Evolutionary conservation across 441 rosid genomes (phyloP).

Genomic region (Populus hybrid): DNA sequence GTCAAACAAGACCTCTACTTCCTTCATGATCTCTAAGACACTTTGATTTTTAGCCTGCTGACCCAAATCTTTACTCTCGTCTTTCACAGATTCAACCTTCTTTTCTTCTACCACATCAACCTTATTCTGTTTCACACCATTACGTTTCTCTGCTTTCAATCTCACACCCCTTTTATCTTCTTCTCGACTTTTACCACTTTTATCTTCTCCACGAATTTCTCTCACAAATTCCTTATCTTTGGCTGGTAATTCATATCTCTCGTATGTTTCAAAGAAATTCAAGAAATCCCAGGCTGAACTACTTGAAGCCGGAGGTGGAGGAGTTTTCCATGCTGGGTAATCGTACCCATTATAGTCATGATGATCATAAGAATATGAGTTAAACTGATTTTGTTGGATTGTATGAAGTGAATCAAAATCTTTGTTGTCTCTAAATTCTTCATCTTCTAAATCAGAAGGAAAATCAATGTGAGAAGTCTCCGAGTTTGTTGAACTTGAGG

Average conservation of each 20-base stretch:
- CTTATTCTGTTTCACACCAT: conserved; percentile 17
- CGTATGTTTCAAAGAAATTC: conserved; percentile 50
- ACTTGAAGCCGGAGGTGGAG: conserved; percentile 74
- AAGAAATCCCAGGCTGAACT: conserved; percentile 75
- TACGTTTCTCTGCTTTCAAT: not conserved
- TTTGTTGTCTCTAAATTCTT: conserved; percentile 23
- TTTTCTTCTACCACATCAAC: conserved; percentile 37
- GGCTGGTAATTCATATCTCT: conserved; percentile 52
- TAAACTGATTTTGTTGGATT: conserved; percentile 37
- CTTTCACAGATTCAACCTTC: conserved; percentile 36
- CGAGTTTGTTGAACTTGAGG: conserved; percentile 35
- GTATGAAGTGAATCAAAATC: conserved; percentile 31
- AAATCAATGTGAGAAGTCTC: conserved; percentile 51
- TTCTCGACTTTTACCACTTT: conserved; percentile 29
- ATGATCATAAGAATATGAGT: conserved; percentile 21
- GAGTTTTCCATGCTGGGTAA: conserved; percentile 55
- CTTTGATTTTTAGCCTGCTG: conserved; percentile 18
- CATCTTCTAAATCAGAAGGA: conserved; percentile 53
- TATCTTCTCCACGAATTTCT: conserved; percentile 40
- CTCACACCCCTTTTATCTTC: conserved; percentile 19
- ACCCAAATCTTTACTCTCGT: conserved; percentile 19
- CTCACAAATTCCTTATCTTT: conserved; percentile 69
- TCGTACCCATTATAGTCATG: conserved; percentile 26
- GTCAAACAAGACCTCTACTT: conserved; percentile 48
- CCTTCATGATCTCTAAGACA: conserved; percentile 28